These are phyloP conservation scores for Leucoagaricus sp. DNA, from an alignment of 1,284 basidiomycete species.

Conservation along the genomic window DNA sequence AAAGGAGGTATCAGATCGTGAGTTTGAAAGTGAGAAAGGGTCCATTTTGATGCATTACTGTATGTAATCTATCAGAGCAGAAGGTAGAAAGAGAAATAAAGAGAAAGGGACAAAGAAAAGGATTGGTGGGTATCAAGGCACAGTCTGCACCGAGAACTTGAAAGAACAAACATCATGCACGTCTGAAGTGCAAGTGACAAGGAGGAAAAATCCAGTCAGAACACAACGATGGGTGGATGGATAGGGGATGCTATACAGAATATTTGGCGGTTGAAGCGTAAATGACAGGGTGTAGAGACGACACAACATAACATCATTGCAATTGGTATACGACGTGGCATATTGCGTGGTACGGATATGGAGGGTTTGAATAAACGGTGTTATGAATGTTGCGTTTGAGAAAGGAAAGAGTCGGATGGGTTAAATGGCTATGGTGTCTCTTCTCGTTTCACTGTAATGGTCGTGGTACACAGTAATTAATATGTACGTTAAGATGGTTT, in stretches of 20 bases:
- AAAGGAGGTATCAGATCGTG: too few species aligned
- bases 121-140: constrained; percentile 9
- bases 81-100: not conserved
- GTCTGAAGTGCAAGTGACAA: too few species aligned
- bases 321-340: constrained; percentile 13
- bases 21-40: not conserved
- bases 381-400: not conserved
- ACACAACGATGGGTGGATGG: not conserved
- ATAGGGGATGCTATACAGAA: constrained; percentile 6
- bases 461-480: constrained; percentile 16
- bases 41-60: constrained; percentile 13
- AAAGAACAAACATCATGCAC: not conserved
- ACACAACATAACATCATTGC: constrained; percentile 14
- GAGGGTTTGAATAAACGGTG: not conserved
- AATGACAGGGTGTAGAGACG: not conserved
- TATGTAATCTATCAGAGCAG: constrained; percentile 14
- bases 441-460: constrained; percentile 13
- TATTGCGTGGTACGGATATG: not conserved
- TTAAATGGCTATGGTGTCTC: constrained; percentile 6
- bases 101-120: not conserved
- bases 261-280: not conserved
- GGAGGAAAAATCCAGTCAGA: not conserved
- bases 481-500: constrained; percentile 14
- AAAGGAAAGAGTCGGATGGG: not conserved
- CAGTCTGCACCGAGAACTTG: not conserved